Percentiles rank a stretch among this genome's conserved stretches.
Evolutionary conservation across 768 basidiomycete genomes (phyloP).

Genomic region (Cystofilobasidium bisporidii): DNA sequence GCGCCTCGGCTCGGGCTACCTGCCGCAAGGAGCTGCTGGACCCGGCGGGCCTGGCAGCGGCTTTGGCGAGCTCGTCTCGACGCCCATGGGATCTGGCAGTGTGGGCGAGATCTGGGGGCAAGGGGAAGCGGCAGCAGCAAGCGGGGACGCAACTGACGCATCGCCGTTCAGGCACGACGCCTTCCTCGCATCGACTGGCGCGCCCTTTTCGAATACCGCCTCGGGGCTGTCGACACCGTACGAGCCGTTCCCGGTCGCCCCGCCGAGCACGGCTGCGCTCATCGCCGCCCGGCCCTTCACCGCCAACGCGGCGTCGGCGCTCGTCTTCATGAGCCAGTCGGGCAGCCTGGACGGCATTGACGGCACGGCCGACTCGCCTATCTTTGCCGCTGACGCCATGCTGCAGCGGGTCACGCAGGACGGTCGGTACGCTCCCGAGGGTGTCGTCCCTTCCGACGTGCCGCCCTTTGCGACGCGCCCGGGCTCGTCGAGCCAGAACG

Average conservation of each 20-base stretch:
- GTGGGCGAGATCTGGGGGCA: conserved; percentile 2
- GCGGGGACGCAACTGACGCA: neutral
- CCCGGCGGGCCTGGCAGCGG: neutral
- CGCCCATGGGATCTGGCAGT: neutral
- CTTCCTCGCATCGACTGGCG: neutral
- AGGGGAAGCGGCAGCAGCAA: too few species aligned
- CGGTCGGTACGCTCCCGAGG: neutral
- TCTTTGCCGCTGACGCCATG: conserved; percentile 2
- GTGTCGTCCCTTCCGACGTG: too few species aligned
- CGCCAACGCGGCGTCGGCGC: neutral
- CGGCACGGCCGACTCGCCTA: neutral
- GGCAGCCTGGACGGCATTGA: neutral
- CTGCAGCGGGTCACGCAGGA: conserved; percentile 1
- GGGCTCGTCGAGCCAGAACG: neutral
- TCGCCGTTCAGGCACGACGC: conserved; percentile 3
- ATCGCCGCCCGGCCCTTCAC: conserved; percentile 1
- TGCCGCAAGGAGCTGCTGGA: too few species aligned
- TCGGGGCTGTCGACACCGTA: neutral
- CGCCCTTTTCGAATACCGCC: neutral
- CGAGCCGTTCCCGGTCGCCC: neutral
- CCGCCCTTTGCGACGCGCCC: neutral
- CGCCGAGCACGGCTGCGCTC: neutral
- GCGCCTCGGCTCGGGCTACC: neutral
- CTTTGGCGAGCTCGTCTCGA: neutral
- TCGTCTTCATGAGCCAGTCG: conserved; percentile 12